Base-by-base conservation (phyloP, 176 grass and related monocot species). In the Eragrostis curvula region DNA sequence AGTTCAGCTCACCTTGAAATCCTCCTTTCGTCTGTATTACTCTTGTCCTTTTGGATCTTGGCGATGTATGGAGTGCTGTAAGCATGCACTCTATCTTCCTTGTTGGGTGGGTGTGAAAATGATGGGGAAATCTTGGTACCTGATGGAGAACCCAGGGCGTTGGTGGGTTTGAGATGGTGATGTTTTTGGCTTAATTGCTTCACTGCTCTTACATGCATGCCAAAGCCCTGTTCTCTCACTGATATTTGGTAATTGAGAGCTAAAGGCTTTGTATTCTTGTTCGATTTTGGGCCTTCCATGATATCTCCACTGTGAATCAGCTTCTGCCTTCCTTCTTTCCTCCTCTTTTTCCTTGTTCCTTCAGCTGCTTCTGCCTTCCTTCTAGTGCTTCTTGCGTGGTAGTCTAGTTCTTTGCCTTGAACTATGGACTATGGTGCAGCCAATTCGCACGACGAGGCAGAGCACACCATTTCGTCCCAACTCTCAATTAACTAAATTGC, bases 61-160 rank as follows among this genome's bases (percentile, higher is more conserved):
- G 80, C 51, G 44, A 48, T 61, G 51, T 71, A 11, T 60, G 28
- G 46, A 25, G 47, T 41, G 74, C 9, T 41, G 61, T 68, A 39
- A 30, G 62, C 62, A 12, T 6, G 36, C 62, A 69, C 61, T 81
- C 14, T n/a, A 14, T 57, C 41, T 75, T 81, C 49, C 50, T 67
- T 65, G 88, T 72, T 73, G 24, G 83, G 78, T 90, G 58, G 88
- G 66, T 82, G 88, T 79, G 83, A 86, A 89, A 86, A 86, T 40
- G 88, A 86, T 71, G 83, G 83, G 83, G 72, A 66, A 78, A 82
- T 85, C 87, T 36, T 73, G 27, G 68, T 82, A 45, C 42, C 11
- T 72, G 23, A 48, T 48, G 24, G 79, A 48, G 27, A 81, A 29
- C 13, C 74, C 2, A 28, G 59, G 74, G 20, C 46, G 16, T 76